Base-by-base conservation (phyloP, 106 monocot species). In the Apostasia ramifera region DNA sequence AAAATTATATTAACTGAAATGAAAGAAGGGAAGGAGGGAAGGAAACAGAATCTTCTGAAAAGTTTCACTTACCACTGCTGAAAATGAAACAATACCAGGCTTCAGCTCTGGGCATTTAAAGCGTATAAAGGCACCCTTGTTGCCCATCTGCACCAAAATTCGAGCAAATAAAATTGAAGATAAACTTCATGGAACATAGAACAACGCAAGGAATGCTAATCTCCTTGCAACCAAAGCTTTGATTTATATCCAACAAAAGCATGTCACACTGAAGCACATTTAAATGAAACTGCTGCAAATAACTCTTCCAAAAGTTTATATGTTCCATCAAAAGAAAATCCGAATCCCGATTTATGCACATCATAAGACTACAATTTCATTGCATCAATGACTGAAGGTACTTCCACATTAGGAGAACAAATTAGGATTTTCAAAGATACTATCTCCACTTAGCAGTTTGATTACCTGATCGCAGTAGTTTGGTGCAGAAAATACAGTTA, bases 401-500 rank as follows among this genome's bases (percentile, higher is more conserved):
- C 52, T 6, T 52, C 44, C 69, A 68, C 5, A 39, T 51, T 45
- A 62, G 5, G 51, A 54, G 39, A 51, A 12, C 7, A 39, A 60
- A 47, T 48, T 1, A 13, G 6, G 7, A 8, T 3, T 1, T 39
- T 70, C 7, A 42, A 14, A 70, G 44, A 42, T n/a, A 60, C 6
- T 8, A 60, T 62, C n/a, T 12, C 8, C 40, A 60, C 49, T 12
- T 12, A 59, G 55, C 39, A 26, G 6, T 60, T 46, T 8, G 7
- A 26, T 38, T 82, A 94, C 95, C 95, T 97, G 89, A 73, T 92
- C 89, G 72, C 97, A 92, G 73, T 92, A 92, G 68, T 97, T 97
- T 37, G 97, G 97, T 50, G 97, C 97, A 72, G 97, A 97, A 75
- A 97, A 97, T 12, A 97, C 97, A 41, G 97, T 97, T 71, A 97